Evolutionary conservation across 1,284 basidiomycete species (phyloP).

Genomic region (Papiliotrema fonsecae): DNA sequence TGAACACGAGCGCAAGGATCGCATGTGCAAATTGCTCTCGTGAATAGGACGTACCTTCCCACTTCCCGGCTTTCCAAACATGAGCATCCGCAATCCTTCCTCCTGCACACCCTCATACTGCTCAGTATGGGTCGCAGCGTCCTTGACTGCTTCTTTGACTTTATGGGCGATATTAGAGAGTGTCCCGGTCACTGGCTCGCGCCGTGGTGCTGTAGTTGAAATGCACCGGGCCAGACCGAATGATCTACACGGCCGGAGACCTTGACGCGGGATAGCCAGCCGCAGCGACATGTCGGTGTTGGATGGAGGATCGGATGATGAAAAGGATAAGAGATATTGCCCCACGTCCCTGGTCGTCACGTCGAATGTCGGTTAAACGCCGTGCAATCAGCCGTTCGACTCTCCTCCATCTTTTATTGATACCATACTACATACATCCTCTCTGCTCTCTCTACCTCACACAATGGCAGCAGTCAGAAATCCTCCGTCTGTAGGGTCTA

Average conservation of each 20-base stretch:
- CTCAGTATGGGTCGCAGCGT: constrained; percentile 10
- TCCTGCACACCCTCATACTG: constrained; percentile 15
- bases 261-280: background rate
- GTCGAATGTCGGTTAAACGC: too few species aligned
- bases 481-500: too few species aligned
- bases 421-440: too few species aligned
- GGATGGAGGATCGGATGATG: too few species aligned
- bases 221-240: background rate
- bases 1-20: background rate
- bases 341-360: too few species aligned
- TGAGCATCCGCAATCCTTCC: constrained; percentile 40
- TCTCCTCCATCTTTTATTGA: too few species aligned
- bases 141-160: constrained; percentile 15
- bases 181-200: constrained; percentile 7
- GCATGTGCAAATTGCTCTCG: background rate
- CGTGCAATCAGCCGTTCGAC: too few species aligned
- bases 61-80: constrained; percentile 48
- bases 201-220: background rate
- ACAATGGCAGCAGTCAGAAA: too few species aligned
- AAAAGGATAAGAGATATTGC: background rate
- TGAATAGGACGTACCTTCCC: constrained; percentile 35
- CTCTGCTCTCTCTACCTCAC: too few species aligned
- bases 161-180: constrained; percentile 14
- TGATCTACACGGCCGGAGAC: background rate
- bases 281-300: constrained; percentile 1